These are phyloP conservation scores for Pilasporangium apinafurcum DNA, from an alignment of 352 stramenopile genomes.

Conservation along the genomic window DNA sequence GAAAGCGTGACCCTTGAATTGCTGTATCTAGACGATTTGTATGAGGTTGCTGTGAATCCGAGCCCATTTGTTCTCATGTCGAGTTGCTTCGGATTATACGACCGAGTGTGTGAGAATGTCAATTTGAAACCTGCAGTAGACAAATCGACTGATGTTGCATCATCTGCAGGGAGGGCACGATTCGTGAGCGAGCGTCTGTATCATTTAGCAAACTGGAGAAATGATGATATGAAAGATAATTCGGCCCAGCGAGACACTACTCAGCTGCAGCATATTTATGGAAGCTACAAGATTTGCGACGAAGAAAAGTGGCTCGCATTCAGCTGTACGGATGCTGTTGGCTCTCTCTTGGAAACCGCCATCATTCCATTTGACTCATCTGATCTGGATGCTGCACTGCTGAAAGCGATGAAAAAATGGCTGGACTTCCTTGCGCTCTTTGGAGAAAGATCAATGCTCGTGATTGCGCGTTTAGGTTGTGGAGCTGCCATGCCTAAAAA, in stretches of 20 bases:
- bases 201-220: constrained; percentile 37
- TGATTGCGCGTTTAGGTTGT: constrained; percentile 31
- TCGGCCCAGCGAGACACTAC: constrained; percentile 1
- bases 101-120: constrained; percentile 58
- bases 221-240: neutral
- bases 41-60: constrained; percentile 53
- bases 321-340: constrained; percentile 46
- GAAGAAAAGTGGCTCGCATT: constrained; percentile 56
- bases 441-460: constrained; percentile 33
- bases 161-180: constrained; percentile 11
- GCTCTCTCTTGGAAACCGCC: constrained; percentile 51
- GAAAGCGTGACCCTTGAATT: constrained; percentile 62
- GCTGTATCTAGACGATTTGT: constrained; percentile 67
- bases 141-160: neutral
- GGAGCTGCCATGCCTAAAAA: constrained; percentile 13
- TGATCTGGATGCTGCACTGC: constrained; percentile 21
- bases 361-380: constrained; percentile 25
- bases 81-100: constrained; percentile 55
- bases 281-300: constrained; percentile 42
- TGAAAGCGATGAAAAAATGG: constrained; percentile 39
- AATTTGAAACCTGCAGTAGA: constrained; percentile 33
- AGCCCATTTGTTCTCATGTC: constrained; percentile 53
- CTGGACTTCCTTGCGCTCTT: constrained; percentile 56
- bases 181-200: constrained; percentile 64
- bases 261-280: constrained; percentile 29